Percentiles rank a stretch among this genome's conserved stretches.
Conservation (phyloP, 257 asterid genomes). For the Paulownia fortunei region DNA sequence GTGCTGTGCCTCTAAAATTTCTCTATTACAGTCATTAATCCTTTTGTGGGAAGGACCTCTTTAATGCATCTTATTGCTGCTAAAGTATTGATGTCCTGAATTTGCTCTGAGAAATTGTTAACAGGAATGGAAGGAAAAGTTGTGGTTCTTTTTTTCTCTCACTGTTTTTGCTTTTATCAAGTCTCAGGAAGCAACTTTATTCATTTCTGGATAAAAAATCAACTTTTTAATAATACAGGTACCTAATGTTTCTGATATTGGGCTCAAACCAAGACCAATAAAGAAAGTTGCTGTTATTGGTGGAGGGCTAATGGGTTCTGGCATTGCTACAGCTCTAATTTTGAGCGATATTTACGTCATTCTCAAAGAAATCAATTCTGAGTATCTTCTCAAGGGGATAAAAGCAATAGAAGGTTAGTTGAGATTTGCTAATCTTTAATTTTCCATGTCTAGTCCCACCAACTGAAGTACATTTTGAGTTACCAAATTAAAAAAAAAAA, state of each 20-base stretch:
- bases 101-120: neutral
- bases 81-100: neutral
- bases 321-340: slow-evolving; percentile 90
- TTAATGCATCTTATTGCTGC: slow-evolving; percentile 24
- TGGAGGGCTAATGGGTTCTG: slow-evolving; percentile 99
- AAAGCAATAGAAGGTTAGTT: slow-evolving; percentile 79
- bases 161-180: neutral
- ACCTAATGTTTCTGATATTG: slow-evolving; percentile 87
- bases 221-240: slow-evolving; percentile 53
- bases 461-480: neutral
- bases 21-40: neutral
- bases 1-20: neutral
- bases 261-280: slow-evolving; percentile 86
- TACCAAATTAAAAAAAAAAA: neutral
- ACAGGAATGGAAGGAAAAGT: neutral
- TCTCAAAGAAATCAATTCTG: slow-evolving; percentile 88
- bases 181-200: neutral
- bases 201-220: neutral
- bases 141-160: neutral
- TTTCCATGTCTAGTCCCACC: slow-evolving; percentile 24
- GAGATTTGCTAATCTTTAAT: slow-evolving; percentile 4
- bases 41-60: neutral
- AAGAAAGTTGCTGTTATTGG: slow-evolving; percentile 93
- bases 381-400: slow-evolving; percentile 87
- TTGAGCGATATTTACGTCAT: slow-evolving; percentile 66